Base-by-base conservation (phyloP, 1,139 yeast species). In the Schwanniomyces etchellsii region DNA sequence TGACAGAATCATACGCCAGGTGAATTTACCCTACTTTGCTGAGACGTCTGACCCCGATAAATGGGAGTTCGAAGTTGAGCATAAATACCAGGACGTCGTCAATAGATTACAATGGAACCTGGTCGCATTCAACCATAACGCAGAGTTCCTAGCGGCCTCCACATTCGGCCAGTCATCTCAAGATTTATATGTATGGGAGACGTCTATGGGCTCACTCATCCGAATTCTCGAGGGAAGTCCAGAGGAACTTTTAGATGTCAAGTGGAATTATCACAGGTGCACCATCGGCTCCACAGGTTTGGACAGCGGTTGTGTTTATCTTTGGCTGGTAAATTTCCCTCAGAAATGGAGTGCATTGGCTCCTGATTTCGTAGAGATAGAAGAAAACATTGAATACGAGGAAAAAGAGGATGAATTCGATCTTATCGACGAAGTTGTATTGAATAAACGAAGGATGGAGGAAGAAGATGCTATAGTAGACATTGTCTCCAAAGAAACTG, bases 331-430 rank as follows among this genome's bases (percentile, higher is more conserved):
- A 12, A 75, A 74, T 27, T 76, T 84, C 24, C 94, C 95, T 1
- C 96, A 88, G 47, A 83, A 85, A 56, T 89, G 98, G 98, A 82
- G 95, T 54, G 95, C 96, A 0, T 64, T 89, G 43, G 97, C 97
- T 0, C 97, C 97, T 0, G 98, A 91, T 54, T 89, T 91, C 51
- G 95, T 83, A 32, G 97, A 89, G 52, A 79, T 89, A 26, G 96
- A 89, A 50, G 96, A 89, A 47, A 89, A 88, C 47, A 81, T 86
- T 10, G 88, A 84, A 37, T 89, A 89, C 53, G 76, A 77, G 39
- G 98, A 89, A 48, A 72, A 73, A 36, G 98, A 89, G 52, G 95
- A 88, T 52, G 98, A 89, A 54, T 89, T 89, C 54, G 98, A 89
- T 52, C 72, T 84, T 21, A 71, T 77, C 4, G 89, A 79, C 37